Evolutionary conservation across 495 filamentous ascomycete species (phyloP).

Genomic region (Astrothelium subdiscretum): DNA sequence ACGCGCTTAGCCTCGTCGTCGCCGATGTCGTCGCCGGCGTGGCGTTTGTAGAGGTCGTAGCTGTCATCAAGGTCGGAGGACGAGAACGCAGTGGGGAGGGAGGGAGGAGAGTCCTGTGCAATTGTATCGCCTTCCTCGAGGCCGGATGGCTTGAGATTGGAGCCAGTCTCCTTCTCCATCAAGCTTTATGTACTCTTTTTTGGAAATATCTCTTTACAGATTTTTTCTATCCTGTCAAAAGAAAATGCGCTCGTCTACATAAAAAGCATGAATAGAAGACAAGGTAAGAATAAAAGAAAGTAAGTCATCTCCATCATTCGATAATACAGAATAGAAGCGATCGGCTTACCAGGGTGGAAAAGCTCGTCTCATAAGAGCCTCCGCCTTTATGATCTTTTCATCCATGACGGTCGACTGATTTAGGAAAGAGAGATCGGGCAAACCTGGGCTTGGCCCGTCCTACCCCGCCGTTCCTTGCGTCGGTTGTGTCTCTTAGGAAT

Average conservation of each 20-base stretch:
- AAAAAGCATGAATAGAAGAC: neutral
- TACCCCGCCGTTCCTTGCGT: neutral
- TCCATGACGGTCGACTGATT: too few relatives aligned
- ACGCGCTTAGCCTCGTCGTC: slow-evolving; percentile 37
- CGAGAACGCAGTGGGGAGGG: slow-evolving; percentile 1
- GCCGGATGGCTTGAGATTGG: neutral
- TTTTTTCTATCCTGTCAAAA: too few relatives aligned
- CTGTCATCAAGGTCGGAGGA: slow-evolving; percentile 33
- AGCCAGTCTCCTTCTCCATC: neutral
- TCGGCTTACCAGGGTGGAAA: neutral
- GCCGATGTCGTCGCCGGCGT: slow-evolving; percentile 28
- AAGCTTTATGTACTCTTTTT: neutral
- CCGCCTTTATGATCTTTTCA: too few relatives aligned
- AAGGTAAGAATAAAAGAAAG: neutral
- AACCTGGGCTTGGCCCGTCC: too few relatives aligned
- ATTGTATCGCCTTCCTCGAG: neutral
- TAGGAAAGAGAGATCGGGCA: neutral
- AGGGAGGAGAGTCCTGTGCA: slow-evolving; percentile 7
- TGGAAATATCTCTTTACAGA: too few relatives aligned
- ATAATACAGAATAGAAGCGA: neutral
- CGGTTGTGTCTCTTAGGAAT: neutral
- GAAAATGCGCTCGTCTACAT: neutral
- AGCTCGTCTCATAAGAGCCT: neutral
- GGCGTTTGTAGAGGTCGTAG: slow-evolving; percentile 35
- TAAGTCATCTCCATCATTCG: neutral